phyloP scores from a whole-genome alignment of 2,329 filamentous ascomycete genomes.

The Annulohypoxylon truncatum region DNA sequence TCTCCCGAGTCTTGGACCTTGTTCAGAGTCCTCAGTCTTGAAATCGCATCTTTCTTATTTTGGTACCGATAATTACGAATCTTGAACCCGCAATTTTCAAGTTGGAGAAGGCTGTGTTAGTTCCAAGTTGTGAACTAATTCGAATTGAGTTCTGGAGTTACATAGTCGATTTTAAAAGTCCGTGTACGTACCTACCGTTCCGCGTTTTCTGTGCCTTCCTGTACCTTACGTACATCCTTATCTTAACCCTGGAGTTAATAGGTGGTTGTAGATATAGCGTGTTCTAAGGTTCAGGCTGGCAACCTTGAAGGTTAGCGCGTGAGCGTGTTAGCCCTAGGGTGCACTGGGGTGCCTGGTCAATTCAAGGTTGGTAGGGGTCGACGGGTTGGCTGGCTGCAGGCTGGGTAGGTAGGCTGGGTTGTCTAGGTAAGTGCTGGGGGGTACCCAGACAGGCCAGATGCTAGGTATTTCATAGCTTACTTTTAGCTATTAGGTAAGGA shows the following conservation, averaged over 20 bases:
- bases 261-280: slow-evolving; percentile 7
- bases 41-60: neutral
- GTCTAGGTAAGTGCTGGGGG: neutral
- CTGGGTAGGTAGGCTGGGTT: neutral
- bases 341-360: slow-evolving; percentile 14
- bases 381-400: neutral
- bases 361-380: neutral
- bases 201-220: neutral
- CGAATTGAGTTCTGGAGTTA: slow-evolving; percentile 17
- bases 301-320: neutral
- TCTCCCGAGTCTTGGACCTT: neutral
- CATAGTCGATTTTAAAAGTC: slow-evolving; percentile 1
- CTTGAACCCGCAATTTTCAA: neutral
- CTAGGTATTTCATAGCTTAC: neutral
- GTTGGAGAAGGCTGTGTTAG: slow-evolving; percentile 18
- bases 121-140: slow-evolving; percentile 18
- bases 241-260: slow-evolving; percentile 6
- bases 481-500: slow-evolving; percentile 11
- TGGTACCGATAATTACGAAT: slow-evolving; percentile 2
- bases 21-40: neutral
- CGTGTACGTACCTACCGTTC: neutral
- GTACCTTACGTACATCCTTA: slow-evolving; percentile 10
- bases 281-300: neutral
- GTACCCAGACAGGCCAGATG: neutral
- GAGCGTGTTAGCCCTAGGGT: neutral